These are phyloP conservation scores for Wickerhamiella azyma DNA, from an alignment of 805 yeast species.

Conservation along the genomic window DNA sequence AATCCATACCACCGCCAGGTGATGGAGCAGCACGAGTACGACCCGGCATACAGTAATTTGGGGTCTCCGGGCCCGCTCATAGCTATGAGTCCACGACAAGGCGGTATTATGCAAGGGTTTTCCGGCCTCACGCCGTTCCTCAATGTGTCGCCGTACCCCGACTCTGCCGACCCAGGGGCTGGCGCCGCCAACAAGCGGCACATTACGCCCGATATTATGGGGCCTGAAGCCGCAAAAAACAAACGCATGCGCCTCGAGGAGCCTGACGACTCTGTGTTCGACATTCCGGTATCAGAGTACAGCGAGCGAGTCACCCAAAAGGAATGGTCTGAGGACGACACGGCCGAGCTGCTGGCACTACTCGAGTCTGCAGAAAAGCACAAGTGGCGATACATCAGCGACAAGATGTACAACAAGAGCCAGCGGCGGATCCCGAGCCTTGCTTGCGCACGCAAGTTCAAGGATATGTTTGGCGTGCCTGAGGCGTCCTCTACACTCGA, in stretches of 20 bases:
- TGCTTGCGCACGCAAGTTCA: constrained; percentile 43
- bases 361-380: constrained; percentile 40
- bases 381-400: constrained; percentile 48
- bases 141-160: constrained; percentile 4
- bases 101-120: background rate
- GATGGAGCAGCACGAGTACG: background rate
- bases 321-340: constrained; percentile 32
- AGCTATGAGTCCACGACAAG: background rate
- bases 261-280: constrained; percentile 10
- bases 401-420: constrained; percentile 20
- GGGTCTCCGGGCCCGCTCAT: constrained; percentile 7
- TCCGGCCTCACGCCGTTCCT: constrained; percentile 3
- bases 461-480: constrained; percentile 41
- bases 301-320: constrained; percentile 6
- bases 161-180: background rate
- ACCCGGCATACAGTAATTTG: background rate
- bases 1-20: background rate
- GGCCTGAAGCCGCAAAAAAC: background rate
- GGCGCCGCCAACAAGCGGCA: too few relatives aligned
- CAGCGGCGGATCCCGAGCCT: constrained; percentile 36
- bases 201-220: background rate
- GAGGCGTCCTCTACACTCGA: constrained; percentile 35
- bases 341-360: constrained; percentile 34
- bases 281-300: constrained; percentile 14
- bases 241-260: background rate